Evolutionary conservation across 2,329 filamentous ascomycete species (phyloP).

Genomic region (Paecilomyces niveus): DNA sequence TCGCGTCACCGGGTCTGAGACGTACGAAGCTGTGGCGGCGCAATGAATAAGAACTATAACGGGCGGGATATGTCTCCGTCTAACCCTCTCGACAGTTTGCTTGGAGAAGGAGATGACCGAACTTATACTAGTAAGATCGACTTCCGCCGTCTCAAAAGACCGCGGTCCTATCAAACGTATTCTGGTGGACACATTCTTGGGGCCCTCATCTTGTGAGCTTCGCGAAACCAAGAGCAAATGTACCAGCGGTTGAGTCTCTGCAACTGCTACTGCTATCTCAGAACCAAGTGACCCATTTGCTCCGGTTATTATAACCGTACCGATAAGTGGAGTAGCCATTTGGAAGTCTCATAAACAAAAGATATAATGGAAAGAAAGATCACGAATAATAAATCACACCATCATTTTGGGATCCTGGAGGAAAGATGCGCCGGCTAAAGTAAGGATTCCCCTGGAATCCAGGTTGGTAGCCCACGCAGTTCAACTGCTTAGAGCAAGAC

Average conservation of each 20-base stretch:
- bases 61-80: constrained; percentile 27
- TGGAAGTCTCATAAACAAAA: not conserved
- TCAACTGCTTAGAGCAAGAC: not conserved
- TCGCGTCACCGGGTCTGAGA: constrained; percentile 21
- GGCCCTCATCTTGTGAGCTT: constrained; percentile 21
- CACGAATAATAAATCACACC: not conserved
- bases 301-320: constrained; percentile 31
- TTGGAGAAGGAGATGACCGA: constrained; percentile 24
- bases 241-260: constrained; percentile 28
- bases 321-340: constrained; percentile 28
- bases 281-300: constrained; percentile 28
- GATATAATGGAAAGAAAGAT: not conserved
- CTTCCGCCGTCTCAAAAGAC: constrained; percentile 23
- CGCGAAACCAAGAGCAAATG: constrained; percentile 26
- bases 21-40: constrained; percentile 25
- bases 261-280: constrained; percentile 28
- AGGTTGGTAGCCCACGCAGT: not conserved
- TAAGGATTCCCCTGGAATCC: not conserved
- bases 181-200: constrained; percentile 17
- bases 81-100: constrained; percentile 25
- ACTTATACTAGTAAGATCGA: constrained; percentile 25
- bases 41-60: constrained; percentile 26
- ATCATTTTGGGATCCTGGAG: not conserved
- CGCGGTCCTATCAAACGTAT: constrained; percentile 26
- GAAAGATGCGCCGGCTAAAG: not conserved